phyloP scores from a whole-genome alignment of 2,329 filamentous ascomycete species.

The Biscogniauxia marginata region DNA sequence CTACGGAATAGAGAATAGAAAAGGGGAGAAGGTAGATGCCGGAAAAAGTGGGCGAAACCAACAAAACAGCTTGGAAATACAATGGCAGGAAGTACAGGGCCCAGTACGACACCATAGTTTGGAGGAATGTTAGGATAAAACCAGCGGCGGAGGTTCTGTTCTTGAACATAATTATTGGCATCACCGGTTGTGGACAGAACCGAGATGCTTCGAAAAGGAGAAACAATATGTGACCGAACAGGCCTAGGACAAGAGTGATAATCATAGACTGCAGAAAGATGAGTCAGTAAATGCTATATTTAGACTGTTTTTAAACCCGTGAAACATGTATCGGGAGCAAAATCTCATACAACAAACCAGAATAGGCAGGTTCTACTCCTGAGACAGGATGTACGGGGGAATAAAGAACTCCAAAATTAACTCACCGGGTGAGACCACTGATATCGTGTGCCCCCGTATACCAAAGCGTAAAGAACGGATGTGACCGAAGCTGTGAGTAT shows the following conservation, averaged over 20 bases:
- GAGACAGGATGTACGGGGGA: no score
- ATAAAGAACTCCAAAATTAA: no score
- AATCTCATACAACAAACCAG: no score
- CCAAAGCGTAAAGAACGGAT: constrained; percentile 19
- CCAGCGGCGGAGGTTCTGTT: constrained; percentile 37
- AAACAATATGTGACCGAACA: constrained; percentile 37
- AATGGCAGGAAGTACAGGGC: constrained; percentile 41
- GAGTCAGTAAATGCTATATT: no score
- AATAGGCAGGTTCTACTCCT: no score
- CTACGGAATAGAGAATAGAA: constrained; percentile 5
- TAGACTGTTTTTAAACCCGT: no score
- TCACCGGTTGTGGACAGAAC: constrained; percentile 29
- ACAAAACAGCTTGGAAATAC: constrained; percentile 41
- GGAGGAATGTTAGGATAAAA: constrained; percentile 36
- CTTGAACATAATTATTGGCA: constrained; percentile 43
- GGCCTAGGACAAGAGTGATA: constrained; percentile 38
- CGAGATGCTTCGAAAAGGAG: constrained; percentile 29
- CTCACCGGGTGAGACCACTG: constrained; percentile 36
- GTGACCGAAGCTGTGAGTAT: constrained; percentile 34
- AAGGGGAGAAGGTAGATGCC: constrained; percentile 11
- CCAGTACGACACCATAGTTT: constrained; percentile 37
- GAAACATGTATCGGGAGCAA: no score
- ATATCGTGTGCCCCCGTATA: constrained; percentile 33
- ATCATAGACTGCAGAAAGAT: no score
- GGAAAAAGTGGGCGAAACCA: constrained; percentile 7